Conservation (phyloP, 495 filamentous ascomycete genomes). For the Neurospora tetraspora region DNA sequence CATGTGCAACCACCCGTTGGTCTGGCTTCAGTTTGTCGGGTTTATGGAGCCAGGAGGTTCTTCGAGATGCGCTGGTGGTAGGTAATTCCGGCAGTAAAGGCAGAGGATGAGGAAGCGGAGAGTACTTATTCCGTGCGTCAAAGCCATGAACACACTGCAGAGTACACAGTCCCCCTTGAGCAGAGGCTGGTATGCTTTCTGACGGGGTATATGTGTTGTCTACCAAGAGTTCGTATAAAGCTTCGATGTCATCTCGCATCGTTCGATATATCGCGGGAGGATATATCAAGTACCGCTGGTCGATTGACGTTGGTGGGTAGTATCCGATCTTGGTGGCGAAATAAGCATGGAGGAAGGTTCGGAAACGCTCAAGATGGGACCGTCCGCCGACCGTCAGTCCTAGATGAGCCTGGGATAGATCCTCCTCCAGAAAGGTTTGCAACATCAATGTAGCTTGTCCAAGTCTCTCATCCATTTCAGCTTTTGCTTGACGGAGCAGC, state of each 20-base stretch:
- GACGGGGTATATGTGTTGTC: slow-evolving; percentile 38
- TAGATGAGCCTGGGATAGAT: slow-evolving; percentile 45
- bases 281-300: slow-evolving; percentile 29
- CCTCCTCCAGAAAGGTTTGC: slow-evolving; percentile 49
- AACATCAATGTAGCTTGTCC: slow-evolving; percentile 38
- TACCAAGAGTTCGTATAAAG: slow-evolving; percentile 51
- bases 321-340: slow-evolving; percentile 53
- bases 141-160: slow-evolving; percentile 50
- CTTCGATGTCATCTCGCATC: slow-evolving; percentile 54
- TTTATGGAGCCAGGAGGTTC: slow-evolving; percentile 22
- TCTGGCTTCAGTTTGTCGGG: slow-evolving; percentile 24
- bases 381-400: slow-evolving; percentile 41
- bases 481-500: slow-evolving; percentile 47
- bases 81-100: slow-evolving; percentile 45
- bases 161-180: slow-evolving; percentile 49
- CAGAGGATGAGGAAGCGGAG: slow-evolving; percentile 44
- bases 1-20: slow-evolving; percentile 22
- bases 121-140: slow-evolving; percentile 43
- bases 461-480: slow-evolving; percentile 54
- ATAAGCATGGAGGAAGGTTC: slow-evolving; percentile 48
- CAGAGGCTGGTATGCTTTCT: slow-evolving; percentile 27
- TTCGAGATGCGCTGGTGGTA: slow-evolving; percentile 2
- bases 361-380: slow-evolving; percentile 53
- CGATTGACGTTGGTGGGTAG: slow-evolving; percentile 45
- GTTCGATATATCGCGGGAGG: slow-evolving; percentile 39